phyloP scores from a whole-genome alignment of 345 rosid genomes.

The Carallia pectinifolia region DNA sequence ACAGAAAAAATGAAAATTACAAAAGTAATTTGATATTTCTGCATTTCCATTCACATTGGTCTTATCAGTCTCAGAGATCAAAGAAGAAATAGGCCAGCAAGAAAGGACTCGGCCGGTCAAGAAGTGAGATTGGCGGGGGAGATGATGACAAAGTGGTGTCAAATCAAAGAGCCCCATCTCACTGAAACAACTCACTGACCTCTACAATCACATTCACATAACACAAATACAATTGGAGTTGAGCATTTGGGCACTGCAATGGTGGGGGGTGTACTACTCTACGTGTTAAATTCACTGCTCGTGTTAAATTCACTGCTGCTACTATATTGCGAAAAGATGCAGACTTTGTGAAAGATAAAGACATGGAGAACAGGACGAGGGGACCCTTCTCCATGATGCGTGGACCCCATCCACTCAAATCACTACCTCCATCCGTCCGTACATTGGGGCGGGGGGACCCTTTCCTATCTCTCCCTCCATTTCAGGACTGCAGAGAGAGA shows the following conservation, averaged over 20 bases:
- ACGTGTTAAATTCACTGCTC: no score
- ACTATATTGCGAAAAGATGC: no score
- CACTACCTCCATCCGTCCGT: slow-evolving; percentile 12
- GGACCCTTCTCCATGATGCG: neutral
- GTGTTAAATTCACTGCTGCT: no score
- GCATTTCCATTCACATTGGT: no score
- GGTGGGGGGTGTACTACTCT: no score
- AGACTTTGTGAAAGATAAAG: neutral
- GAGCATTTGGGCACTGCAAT: no score
- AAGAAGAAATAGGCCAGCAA: neutral
- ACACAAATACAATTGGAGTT: no score
- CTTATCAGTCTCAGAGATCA: no score
- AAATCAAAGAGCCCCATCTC: slow-evolving; percentile 17
- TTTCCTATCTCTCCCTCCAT: neutral
- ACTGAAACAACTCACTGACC: neutral
- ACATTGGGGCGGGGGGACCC: slow-evolving; percentile 19
- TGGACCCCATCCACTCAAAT: slow-evolving; percentile 7
- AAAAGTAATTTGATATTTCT: no score
- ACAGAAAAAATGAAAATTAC: no score
- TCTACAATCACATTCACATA: neutral
- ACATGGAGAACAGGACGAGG: neutral
- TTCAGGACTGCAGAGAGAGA: neutral
- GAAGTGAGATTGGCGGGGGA: no score
- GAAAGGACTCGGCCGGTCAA: neutral
- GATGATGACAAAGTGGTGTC: slow-evolving; percentile 15